phyloP scores from a whole-genome alignment of 2,329 filamentous ascomycete species.

The Aureobasidium zeae region DNA sequence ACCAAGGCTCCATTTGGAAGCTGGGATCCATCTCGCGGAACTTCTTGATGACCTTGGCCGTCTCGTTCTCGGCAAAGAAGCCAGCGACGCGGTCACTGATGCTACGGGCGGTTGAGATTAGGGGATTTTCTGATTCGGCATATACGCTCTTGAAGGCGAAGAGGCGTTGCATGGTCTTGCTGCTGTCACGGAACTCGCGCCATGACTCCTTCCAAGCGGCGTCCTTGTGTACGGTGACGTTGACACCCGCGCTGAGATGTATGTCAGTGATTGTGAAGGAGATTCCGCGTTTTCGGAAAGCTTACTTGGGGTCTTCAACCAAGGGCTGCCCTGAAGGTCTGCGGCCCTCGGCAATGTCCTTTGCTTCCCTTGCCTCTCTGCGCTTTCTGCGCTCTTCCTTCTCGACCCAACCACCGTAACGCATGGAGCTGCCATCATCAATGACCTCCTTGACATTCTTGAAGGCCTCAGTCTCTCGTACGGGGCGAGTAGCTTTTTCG shows the following conservation, averaged over 20 bases:
- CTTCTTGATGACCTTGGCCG: slow-evolving; percentile 93
- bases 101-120: slow-evolving; percentile 84
- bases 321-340: slow-evolving; percentile 48
- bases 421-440: slow-evolving; percentile 89
- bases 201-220: slow-evolving; percentile 98
- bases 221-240: slow-evolving; percentile 92
- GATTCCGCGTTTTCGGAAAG: slow-evolving; percentile 19
- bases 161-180: slow-evolving; percentile 76
- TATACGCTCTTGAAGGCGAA: slow-evolving; percentile 82
- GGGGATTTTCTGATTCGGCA: slow-evolving; percentile 92
- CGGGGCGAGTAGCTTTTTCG: slow-evolving; percentile 89
- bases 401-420: slow-evolving; percentile 94
- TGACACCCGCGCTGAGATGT: slow-evolving; percentile 69
- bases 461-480: slow-evolving; percentile 88
- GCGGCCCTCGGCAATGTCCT: slow-evolving; percentile 41
- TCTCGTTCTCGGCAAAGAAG: slow-evolving; percentile 98
- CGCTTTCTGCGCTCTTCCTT: slow-evolving; percentile 83
- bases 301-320: slow-evolving; percentile 83
- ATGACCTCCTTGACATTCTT: slow-evolving; percentile 91
- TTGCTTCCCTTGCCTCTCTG: slow-evolving; percentile 61
- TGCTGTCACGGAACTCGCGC: slow-evolving; percentile 87
- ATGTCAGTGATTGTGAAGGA: slow-evolving; percentile 25
- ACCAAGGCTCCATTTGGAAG: slow-evolving; percentile 91
- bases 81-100: slow-evolving; percentile 89
- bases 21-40: slow-evolving; percentile 91